Evolutionary conservation across 257 asterid species (phyloP).

Genomic region (Handroanthus guayacan): DNA sequence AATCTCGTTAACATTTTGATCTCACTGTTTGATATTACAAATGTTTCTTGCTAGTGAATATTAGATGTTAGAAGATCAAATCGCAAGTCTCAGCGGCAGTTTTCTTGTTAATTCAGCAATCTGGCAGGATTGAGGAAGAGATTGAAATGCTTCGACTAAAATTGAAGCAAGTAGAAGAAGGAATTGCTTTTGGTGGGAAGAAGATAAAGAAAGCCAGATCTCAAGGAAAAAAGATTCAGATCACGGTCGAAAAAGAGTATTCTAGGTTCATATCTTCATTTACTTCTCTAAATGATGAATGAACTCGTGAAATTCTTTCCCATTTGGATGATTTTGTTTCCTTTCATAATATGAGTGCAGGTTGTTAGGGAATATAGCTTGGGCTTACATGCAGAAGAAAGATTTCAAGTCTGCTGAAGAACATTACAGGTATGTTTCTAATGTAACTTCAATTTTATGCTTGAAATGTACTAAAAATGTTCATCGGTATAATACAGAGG

Average conservation of each 20-base stretch:
- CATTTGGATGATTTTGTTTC: constrained; percentile 18
- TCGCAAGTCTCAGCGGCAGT: neutral
- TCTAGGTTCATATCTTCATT: constrained; percentile 56
- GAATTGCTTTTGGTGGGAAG: constrained; percentile 72
- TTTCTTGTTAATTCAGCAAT: constrained; percentile 58
- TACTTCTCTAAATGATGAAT: neutral
- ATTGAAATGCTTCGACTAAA: constrained; percentile 66
- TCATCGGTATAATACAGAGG: neutral
- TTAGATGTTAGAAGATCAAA: too few species aligned
- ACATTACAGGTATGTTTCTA: constrained; percentile 61
- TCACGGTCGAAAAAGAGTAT: constrained; percentile 85
- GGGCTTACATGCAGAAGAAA: constrained; percentile 82
- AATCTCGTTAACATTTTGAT: neutral
- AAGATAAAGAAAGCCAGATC: constrained; percentile 82
- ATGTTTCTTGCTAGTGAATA: neutral
- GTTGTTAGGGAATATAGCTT: constrained; percentile 90
- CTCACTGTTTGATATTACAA: neutral
- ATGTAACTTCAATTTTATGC: neutral
- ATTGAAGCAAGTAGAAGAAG: constrained; percentile 77
- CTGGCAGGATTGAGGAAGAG: constrained; percentile 82
- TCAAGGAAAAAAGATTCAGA: constrained; percentile 80
- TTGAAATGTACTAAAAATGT: neutral
- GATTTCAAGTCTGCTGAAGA: constrained; percentile 85
- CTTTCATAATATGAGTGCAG: constrained; percentile 42
- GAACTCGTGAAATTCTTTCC: neutral